Conservation (phyloP, 1,284 basidiomycete species). For the Golubevia pallescens region DNA sequence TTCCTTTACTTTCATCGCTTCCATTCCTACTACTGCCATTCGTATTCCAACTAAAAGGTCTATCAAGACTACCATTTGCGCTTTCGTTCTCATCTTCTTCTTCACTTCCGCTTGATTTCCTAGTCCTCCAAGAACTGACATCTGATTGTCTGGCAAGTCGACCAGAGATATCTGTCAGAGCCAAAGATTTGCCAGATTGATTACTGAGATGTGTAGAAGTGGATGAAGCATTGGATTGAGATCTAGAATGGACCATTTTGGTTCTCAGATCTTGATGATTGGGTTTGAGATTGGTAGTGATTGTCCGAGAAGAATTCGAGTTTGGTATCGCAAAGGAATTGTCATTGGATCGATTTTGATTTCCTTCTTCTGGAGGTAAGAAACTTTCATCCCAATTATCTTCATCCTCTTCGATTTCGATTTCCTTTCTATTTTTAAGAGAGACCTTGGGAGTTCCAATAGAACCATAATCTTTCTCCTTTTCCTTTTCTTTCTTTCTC, state of each 20-base stretch:
- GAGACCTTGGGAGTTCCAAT: too few species aligned
- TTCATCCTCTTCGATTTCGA: conserved; percentile 23
- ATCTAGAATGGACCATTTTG: too few species aligned
- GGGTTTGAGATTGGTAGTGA: too few species aligned
- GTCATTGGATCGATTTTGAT: too few species aligned
- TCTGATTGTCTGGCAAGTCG: conserved; percentile 26
- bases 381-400: conserved; percentile 41
- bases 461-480: not conserved
- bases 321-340: too few species aligned
- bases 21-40: not conserved
- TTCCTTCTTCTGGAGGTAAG: not conserved
- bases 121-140: conserved; percentile 6
- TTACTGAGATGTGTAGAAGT: not conserved
- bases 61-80: not conserved
- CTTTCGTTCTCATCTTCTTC: not conserved
- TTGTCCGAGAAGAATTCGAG: too few species aligned
- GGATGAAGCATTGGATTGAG: too few species aligned
- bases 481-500: not conserved
- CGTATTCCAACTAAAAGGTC: not conserved
- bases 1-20: not conserved
- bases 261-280: too few species aligned
- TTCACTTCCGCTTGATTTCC: conserved; percentile 1
- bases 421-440: not conserved
- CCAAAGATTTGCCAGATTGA: not conserved
- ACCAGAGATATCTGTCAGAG: conserved; percentile 22